Percentiles rank a stretch among this genome's conserved stretches.
These are phyloP conservation scores for Cardiospermum halicacabum DNA, from an alignment of 345 rosid genomes.

Conservation along the genomic window DNA sequence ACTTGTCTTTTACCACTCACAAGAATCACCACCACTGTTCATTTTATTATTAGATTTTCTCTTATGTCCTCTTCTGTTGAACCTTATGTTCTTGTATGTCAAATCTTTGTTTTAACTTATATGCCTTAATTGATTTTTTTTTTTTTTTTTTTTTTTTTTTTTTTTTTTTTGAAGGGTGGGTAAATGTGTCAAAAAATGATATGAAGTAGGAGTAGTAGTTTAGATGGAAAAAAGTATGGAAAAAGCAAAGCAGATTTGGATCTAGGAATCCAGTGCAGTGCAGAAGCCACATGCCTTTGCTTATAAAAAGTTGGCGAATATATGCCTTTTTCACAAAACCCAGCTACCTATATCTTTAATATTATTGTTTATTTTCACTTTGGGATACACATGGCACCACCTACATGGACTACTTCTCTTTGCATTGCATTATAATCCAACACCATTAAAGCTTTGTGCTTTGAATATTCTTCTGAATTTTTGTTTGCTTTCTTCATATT, in stretches of 20 bases:
- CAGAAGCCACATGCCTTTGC: conserved; percentile 51
- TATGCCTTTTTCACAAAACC: conserved; percentile 22
- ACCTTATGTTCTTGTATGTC: not conserved
- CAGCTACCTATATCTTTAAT: conserved; percentile 1
- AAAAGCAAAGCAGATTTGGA: conserved; percentile 31
- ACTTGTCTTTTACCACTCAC: conserved; percentile 43
- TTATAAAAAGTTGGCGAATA: conserved; percentile 41
- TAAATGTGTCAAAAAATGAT: not conserved
- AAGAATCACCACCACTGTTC: no score
- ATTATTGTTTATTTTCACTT: conserved; percentile 1
- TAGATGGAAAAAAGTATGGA: conserved; percentile 10
- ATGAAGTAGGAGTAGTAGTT: not conserved
- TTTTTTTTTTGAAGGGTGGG: no score
- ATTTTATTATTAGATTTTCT: no score
- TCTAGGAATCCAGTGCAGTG: conserved; percentile 35
- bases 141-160: no score
- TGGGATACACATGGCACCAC: conserved; percentile 17
- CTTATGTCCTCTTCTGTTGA: no score
- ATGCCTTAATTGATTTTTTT: not conserved
- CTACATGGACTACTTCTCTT: conserved; percentile 9
- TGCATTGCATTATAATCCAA: conserved; percentile 10
- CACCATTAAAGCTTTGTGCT: conserved; percentile 3
- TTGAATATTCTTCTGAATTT: conserved; percentile 23
- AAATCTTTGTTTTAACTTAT: not conserved
- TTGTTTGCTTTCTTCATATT: conserved; percentile 6